Evolutionary conservation across 148 eudicot species (phyloP).

Genomic region (Arctostaphylos glauca): DNA sequence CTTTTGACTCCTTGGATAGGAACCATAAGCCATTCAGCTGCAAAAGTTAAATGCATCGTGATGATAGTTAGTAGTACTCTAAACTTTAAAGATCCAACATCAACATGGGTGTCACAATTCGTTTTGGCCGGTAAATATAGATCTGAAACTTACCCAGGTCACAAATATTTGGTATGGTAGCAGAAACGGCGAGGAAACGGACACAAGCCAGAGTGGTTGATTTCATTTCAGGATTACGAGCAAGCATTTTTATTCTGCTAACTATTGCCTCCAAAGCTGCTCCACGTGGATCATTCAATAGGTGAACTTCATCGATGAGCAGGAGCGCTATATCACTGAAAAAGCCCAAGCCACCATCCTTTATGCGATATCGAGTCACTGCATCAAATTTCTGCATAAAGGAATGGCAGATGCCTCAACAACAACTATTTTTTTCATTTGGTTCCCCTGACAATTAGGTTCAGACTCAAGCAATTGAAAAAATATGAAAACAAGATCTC

Average conservation of each 20-base stretch:
- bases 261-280: slow-evolving; percentile 98
- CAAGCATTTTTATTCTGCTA: slow-evolving; percentile 89
- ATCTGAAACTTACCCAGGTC: slow-evolving; percentile 68
- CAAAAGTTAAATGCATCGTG: slow-evolving; percentile 17
- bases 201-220: slow-evolving; percentile 66
- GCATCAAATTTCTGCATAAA: slow-evolving; percentile 90
- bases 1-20: slow-evolving; percentile 87
- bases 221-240: slow-evolving; percentile 76
- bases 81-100: neutral
- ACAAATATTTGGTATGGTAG: slow-evolving; percentile 91
- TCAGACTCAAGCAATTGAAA: slow-evolving; percentile 8
- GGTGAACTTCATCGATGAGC: slow-evolving; percentile 96
- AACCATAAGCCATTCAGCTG: slow-evolving; percentile 98
- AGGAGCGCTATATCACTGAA: slow-evolving; percentile 95
- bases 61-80: neutral
- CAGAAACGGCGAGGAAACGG: slow-evolving; percentile 89
- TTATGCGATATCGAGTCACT: slow-evolving; percentile 86
- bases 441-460: neutral
- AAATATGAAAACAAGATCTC: neutral
- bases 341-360: slow-evolving; percentile 89
- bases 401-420: slow-evolving; percentile 18
- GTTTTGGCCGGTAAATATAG: neutral
- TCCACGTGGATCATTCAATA: slow-evolving; percentile 96
- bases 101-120: neutral
- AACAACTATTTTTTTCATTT: neutral